These are phyloP conservation scores for Salix viminalis DNA, from an alignment of 345 rosid genomes.

Conservation along the genomic window DNA sequence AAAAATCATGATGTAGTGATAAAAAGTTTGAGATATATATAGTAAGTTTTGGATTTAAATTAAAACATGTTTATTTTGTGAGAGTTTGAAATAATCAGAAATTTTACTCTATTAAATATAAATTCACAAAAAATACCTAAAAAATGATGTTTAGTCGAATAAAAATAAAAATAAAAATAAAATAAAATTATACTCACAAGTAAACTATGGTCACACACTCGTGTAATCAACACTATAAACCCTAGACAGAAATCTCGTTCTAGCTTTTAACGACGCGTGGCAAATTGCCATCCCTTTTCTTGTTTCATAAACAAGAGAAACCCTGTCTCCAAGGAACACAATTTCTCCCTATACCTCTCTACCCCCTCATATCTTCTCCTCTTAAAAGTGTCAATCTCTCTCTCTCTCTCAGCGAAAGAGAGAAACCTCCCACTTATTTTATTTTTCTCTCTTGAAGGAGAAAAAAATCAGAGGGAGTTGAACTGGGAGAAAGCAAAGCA, in stretches of 20 bases:
- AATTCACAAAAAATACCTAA: no score
- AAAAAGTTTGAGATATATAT: rapidly evolving
- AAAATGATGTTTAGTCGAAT: no score
- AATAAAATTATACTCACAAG: no score
- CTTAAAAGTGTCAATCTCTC: not conserved
- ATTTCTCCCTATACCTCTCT: not conserved
- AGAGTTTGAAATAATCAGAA: no score
- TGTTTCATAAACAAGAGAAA: slow-evolving; percentile 7
- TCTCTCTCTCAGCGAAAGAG: not conserved
- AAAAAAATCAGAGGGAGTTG: not conserved
- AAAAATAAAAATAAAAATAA: no score
- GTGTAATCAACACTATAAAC: slow-evolving; percentile 9
- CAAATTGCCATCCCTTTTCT: slow-evolving; percentile 11
- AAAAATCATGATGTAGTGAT: no score
- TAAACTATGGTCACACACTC: not conserved
- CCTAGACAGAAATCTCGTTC: slow-evolving; percentile 20
- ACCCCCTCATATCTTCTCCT: not conserved
- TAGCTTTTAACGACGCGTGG: slow-evolving; percentile 24
- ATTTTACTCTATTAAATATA: no score
- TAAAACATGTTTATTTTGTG: rapidly evolving
- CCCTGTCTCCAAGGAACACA: slow-evolving; percentile 11
- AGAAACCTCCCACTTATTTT: not conserved
- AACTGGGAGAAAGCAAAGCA: not conserved
- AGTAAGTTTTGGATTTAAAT: rapidly evolving
- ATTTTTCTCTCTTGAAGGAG: not conserved